Evolutionary conservation across 2,329 filamentous ascomycete species (phyloP), one percentile per base, ranked within the genome.

Genomic region (Claviceps humidiphila): DNA sequence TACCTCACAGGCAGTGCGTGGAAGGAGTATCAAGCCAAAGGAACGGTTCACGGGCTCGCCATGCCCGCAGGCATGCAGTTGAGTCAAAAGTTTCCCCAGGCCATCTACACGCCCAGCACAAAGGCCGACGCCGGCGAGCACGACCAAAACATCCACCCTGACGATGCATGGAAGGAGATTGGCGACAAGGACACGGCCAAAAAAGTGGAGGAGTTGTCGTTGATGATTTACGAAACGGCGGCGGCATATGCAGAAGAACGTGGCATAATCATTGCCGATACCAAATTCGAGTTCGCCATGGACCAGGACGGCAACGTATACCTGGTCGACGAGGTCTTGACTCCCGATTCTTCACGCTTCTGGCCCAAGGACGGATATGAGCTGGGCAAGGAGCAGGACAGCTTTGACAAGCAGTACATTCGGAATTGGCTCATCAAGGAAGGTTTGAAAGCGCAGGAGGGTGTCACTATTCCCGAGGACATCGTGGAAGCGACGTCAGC

Each of bases 1-100:
- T 95, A 95, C 71, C 82, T 95, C 64, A 89, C 89, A 5, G 89
- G 89, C 44, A 86, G 82, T 46, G 89, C 87, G 0, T 95, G 87
- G 85, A 75, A 75, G 41, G 89, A 95, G 71, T 57, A 93, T 71
- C 71, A 80, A 64, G 75, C 77, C 58, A 74, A 70, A 20, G 85
- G 87, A 50, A 94, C 88, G 1, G 85, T 95, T 16, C 87, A 95
- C 68, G 87, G 88, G 22, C 83, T 90, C 58, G 63, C 75, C 16
- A 74, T 89, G 58, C 78, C 84, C 1, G 68, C 73, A 3, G 88
- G 87, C 1, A 70, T 95, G 57, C 68, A 75, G 62, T 84, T 87
- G 66, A 88, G 82, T 60, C 74, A 85, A 65, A 78, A 78, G 55
- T 78, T 95, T 57, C 80, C 81, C 45, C 69, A 71, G 71, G 74